A percentile compares a stretch with the other conserved stretches of the same genome.
Conservation (phyloP, 768 basidiomycete species). For the Trametes meyenii region DNA sequence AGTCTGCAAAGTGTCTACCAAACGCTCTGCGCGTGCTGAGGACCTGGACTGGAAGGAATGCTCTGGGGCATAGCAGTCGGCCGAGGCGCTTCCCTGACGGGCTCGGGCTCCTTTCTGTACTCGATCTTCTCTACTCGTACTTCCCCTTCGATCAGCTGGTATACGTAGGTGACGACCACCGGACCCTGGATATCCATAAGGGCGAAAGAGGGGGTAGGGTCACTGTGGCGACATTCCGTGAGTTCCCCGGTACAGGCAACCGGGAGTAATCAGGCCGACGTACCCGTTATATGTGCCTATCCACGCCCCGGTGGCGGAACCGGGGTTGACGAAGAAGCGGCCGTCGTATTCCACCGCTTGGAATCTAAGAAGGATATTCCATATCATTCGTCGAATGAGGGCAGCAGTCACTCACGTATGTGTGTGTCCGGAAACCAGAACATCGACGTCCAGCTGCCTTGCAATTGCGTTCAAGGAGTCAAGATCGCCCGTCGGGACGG, state of each 20-base stretch:
- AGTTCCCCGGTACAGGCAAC: background rate
- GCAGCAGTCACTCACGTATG: slow-evolving; percentile 66
- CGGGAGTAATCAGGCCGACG: slow-evolving; percentile 24
- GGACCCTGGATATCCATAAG: slow-evolving; percentile 98
- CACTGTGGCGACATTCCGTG: slow-evolving; percentile 45
- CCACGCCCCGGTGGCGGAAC: slow-evolving; percentile 95
- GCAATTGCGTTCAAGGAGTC: slow-evolving; percentile 89
- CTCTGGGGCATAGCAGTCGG: slow-evolving; percentile 53
- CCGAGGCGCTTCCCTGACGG: slow-evolving; percentile 42
- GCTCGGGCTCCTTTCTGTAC: slow-evolving; percentile 66
- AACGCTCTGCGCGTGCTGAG: slow-evolving; percentile 34
- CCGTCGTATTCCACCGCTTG: slow-evolving; percentile 91
- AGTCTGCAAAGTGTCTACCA: slow-evolving; percentile 31
- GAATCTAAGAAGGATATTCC: slow-evolving; percentile 54
- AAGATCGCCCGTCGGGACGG: slow-evolving; percentile 87
- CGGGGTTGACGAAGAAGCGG: slow-evolving; percentile 95
- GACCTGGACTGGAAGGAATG: slow-evolving; percentile 47
- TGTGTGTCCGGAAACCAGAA: slow-evolving; percentile 91
- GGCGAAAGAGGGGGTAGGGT: slow-evolving; percentile 92
- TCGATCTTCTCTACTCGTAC: slow-evolving; percentile 93
- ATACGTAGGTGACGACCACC: slow-evolving; percentile 96
- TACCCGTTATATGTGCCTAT: slow-evolving; percentile 73
- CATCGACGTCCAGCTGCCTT: slow-evolving; percentile 97
- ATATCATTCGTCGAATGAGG: background rate
- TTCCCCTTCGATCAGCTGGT: slow-evolving; percentile 91